A percentile compares a stretch with the other conserved stretches of the same genome.
phyloP scores from a whole-genome alignment of 2,329 filamentous ascomycete species.

The Cladophialophora psammophila region DNA sequence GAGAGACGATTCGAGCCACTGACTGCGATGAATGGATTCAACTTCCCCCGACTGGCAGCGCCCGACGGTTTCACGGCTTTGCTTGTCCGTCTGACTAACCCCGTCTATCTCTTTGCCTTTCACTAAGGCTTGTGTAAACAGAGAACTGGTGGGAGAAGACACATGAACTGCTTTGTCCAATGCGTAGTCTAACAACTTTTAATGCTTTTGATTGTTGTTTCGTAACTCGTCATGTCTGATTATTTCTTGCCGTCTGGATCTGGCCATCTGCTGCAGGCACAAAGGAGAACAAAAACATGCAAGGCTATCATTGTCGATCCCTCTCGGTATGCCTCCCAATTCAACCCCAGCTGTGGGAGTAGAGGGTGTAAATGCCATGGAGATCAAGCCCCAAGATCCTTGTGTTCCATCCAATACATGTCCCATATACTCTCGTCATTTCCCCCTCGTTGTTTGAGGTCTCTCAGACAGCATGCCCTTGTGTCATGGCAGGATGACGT shows the following conservation, averaged over 20 bases:
- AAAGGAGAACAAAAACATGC: constrained; percentile 10
- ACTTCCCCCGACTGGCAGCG: background rate
- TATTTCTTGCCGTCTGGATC: constrained; percentile 13
- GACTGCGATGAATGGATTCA: background rate
- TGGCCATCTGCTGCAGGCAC: constrained; percentile 14
- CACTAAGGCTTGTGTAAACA: background rate
- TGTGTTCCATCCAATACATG: constrained; percentile 2
- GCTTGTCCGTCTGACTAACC: constrained; percentile 1
- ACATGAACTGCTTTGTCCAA: too few species aligned
- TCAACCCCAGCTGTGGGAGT: constrained; percentile 1
- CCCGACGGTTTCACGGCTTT: constrained; percentile 1
- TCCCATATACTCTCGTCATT: background rate
- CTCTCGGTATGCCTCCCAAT: background rate
- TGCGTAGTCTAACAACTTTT: background rate
- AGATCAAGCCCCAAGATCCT: constrained; percentile 19
- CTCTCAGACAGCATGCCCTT: constrained; percentile 35
- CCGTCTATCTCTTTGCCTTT: background rate
- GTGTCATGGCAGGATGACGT: constrained; percentile 59
- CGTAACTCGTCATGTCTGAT: constrained; percentile 19
- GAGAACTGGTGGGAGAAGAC: background rate
- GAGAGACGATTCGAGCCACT: too few species aligned
- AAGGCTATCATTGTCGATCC: constrained; percentile 12
- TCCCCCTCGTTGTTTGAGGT: constrained; percentile 7
- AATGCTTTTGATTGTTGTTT: background rate
- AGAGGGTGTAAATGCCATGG: constrained; percentile 17